These are phyloP conservation scores for Calonectria hongkongensis DNA, from an alignment of 2,329 filamentous ascomycete species.

Conservation along the genomic window DNA sequence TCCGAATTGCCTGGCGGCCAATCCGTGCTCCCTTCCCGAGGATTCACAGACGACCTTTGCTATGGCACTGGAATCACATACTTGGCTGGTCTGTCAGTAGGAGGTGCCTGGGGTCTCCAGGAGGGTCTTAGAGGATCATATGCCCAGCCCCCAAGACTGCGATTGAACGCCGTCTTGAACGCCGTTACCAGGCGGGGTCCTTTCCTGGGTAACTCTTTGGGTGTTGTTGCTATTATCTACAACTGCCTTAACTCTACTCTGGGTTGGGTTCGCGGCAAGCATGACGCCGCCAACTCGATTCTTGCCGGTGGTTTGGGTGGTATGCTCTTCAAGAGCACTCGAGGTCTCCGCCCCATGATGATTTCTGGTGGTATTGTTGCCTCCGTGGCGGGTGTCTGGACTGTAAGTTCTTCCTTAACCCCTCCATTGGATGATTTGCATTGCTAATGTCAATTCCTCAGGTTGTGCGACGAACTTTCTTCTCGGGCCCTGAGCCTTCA, in stretches of 20 bases:
- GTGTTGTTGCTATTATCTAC: conserved; percentile 96
- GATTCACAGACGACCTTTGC: conserved; percentile 98
- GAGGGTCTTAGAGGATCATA: conserved; percentile 90
- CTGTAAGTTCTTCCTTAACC: conserved; percentile 76
- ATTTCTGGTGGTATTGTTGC: conserved; percentile 95
- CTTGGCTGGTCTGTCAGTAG: conserved; percentile 87
- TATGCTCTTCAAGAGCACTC: conserved; percentile 97
- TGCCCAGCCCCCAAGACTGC: conserved; percentile 88
- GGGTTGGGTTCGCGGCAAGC: conserved; percentile 86
- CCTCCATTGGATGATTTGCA: neutral
- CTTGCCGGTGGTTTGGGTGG: conserved; percentile 90
- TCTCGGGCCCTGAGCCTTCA: conserved; percentile 62
- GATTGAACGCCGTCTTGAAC: conserved; percentile 95
- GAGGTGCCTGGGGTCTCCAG: conserved; percentile 93
- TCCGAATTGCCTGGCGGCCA: conserved; percentile 90
- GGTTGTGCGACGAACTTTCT: conserved; percentile 65
- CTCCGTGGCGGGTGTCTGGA: conserved; percentile 89
- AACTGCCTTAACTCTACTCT: conserved; percentile 93
- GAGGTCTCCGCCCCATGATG: conserved; percentile 92
- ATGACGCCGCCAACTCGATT: conserved; percentile 93
- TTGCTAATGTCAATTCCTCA: conserved; percentile 44
- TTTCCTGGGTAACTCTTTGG: conserved; percentile 96
- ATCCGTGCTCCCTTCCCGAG: conserved; percentile 93
- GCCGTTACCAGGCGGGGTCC: conserved; percentile 94
- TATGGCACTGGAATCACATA: conserved; percentile 98